Evolutionary conservation across 371 early-diverging fungal species (phyloP), one percentile per base, ranked within the genome.

Genomic region (Mortierella sp.): DNA sequence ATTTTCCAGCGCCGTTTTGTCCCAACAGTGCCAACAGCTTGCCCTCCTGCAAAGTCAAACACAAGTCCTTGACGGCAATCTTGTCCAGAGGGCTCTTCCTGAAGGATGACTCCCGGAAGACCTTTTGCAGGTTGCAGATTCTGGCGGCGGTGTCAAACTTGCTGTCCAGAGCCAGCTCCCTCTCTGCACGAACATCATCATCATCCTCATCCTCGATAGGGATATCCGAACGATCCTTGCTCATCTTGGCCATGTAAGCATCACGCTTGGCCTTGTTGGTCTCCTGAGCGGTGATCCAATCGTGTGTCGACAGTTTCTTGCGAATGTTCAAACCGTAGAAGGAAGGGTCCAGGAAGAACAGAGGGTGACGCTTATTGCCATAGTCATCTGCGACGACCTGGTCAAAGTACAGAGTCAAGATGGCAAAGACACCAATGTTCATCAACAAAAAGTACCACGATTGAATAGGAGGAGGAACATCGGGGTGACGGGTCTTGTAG

Each of bases 1-100:
- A 90, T 81, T 94, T 94, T 46, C 95, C 95, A 3, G 94, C 95
- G n/a, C 95, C 95, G 84, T 95, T 95, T 79, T 94, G 94, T 26
- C 95, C 94, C 31, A 93, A 82, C 31, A 94, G 85, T 2, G 91
- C 92, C 69, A 91, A 78, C 55, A 92, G 87, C 72, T 92, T 93
- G 48, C 93, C 92, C 78, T 94, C 93, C 79, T 91, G 83, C 31
- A 94, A 81, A 0, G 89, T 89, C 73, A 95, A 59, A 76, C 90
- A 90, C 40, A 91, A 77, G 77, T 90, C 88, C 59, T 89, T 89
- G 64, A 95, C 94, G 4, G 94, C 95, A 44, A 92, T 90, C 82
- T 95, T 95, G 81, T 92, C 94, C 59, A 83, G 69, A 61, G 88
- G 83, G 21, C 86, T 81, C 71, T 79, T 74, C n/a, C 75, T 70